A percentile compares a stretch with the other conserved stretches of the same genome.
Conservation (phyloP, 139 green algal species). For the Astrephomene gubernaculifera region DNA sequence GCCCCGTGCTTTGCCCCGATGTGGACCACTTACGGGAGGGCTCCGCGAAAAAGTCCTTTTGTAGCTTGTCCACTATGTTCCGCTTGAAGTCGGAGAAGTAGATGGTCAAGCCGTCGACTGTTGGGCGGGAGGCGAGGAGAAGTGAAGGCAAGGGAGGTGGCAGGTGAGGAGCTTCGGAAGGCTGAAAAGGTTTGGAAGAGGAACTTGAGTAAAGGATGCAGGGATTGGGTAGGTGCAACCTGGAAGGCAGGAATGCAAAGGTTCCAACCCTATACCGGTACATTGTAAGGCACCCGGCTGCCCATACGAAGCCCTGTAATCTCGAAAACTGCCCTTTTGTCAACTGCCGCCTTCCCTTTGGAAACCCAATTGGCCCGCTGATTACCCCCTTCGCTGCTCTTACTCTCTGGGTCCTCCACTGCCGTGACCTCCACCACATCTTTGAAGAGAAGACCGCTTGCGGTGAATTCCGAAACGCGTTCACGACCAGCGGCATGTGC, state of each 20-base stretch:
- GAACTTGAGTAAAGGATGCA: no score
- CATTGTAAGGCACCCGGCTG: no score
- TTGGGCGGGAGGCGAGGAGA: neutral
- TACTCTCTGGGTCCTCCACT: conserved; percentile 76
- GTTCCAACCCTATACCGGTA: no score
- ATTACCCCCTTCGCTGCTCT: neutral
- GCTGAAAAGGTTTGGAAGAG: no score
- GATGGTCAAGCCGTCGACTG: conserved; percentile 77
- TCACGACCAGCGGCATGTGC: conserved; percentile 25
- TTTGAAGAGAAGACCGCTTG: conserved; percentile 85
- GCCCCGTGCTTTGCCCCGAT: no score
- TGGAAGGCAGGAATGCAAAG: no score
- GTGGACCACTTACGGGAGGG: conserved; percentile 55
- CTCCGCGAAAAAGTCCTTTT: conserved; percentile 84
- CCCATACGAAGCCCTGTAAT: no score
- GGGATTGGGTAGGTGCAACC: no score
- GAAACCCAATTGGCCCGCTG: no score
- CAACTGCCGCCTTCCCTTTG: no score
- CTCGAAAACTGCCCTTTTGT: no score
- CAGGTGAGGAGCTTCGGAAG: no score
- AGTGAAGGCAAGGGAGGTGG: neutral
- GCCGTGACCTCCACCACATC: conserved; percentile 78
- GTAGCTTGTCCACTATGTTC: conserved; percentile 82
- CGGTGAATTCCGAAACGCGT: conserved; percentile 78
- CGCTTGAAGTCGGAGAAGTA: conserved; percentile 90